A percentile compares a stretch with the other conserved stretches of the same genome.
phyloP scores from a whole-genome alignment of 768 basidiomycete genomes.

The Bullera alba region DNA sequence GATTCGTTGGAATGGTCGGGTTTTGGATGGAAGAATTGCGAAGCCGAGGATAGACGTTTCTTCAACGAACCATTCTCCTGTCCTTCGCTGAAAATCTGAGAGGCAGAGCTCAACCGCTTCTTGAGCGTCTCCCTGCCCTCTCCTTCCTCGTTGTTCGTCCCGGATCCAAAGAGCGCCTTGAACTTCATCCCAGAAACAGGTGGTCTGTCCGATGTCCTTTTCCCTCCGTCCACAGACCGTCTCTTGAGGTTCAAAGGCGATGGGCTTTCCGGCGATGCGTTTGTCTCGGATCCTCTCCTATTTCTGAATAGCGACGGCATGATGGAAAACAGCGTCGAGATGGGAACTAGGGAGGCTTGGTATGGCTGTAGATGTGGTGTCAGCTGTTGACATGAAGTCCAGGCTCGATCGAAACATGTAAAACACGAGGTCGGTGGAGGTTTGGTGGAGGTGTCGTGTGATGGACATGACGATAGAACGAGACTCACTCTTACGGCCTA shows the following conservation, averaged over 20 bases:
- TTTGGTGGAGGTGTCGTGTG: too few relatives aligned
- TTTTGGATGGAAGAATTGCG: slow-evolving; percentile 12
- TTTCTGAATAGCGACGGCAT: slow-evolving; percentile 1
- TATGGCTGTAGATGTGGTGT: too few relatives aligned
- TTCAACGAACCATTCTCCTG: not conserved
- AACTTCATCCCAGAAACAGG: slow-evolving; percentile 13
- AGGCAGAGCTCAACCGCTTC: not conserved
- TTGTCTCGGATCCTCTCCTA: slow-evolving; percentile 21
- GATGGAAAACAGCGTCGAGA: too few relatives aligned
- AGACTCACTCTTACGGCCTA: too few relatives aligned
- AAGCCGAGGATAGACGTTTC: slow-evolving; percentile 14
- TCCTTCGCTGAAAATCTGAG: not conserved
- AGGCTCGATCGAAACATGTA: too few relatives aligned
- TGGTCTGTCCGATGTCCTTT: not conserved
- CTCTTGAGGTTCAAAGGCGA: slow-evolving; percentile 8
- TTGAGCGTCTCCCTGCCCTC: slow-evolving; percentile 6
- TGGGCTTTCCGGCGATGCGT: not conserved
- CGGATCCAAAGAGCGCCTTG: slow-evolving; percentile 16
- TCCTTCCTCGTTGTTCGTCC: not conserved
- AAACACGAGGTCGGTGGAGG: too few relatives aligned
- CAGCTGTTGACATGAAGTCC: too few relatives aligned
- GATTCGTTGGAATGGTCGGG: not conserved
- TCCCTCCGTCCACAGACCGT: slow-evolving; percentile 6
- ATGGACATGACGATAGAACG: too few relatives aligned
- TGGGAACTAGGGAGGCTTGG: too few relatives aligned